Percentiles rank a stretch among this genome's conserved stretches.
These are phyloP conservation scores for Furcasterigmium sp. DNA, from an alignment of 2,329 filamentous ascomycete genomes.

Conservation along the genomic window DNA sequence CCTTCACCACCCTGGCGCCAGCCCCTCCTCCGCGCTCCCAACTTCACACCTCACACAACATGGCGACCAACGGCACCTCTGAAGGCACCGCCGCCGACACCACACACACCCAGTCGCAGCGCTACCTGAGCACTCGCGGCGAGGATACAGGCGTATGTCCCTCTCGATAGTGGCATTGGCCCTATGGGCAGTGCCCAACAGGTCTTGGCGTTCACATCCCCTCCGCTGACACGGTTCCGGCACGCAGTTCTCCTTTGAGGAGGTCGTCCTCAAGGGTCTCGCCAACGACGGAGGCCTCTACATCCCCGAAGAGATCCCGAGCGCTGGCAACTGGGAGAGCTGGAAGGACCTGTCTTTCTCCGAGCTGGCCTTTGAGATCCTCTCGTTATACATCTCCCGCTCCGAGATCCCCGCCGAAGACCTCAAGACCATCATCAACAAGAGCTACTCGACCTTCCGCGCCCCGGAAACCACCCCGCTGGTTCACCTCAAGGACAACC, in stretches of 20 bases:
- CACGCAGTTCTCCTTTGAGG: conserved; percentile 78
- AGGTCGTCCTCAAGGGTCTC: conserved; percentile 84
- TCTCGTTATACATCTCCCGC: conserved; percentile 81
- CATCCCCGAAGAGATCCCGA: conserved; percentile 77
- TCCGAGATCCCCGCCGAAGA: conserved; percentile 77
- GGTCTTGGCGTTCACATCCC: neutral
- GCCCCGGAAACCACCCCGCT: conserved; percentile 72
- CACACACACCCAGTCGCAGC: conserved; percentile 39
- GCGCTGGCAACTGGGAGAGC: conserved; percentile 56
- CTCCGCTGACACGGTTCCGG: conserved; percentile 7
- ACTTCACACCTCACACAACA: no score
- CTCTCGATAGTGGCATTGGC: conserved; percentile 2
- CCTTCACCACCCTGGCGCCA: conserved; percentile 1
- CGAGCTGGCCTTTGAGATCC: conserved; percentile 78
- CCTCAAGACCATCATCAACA: conserved; percentile 75
- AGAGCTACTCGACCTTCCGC: conserved; percentile 88
- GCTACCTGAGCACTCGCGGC: conserved; percentile 46
- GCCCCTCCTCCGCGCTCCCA: neutral
- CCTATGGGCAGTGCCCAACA: no score
- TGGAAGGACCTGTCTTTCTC: conserved; percentile 78
- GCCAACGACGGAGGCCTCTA: conserved; percentile 84
- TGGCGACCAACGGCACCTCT: conserved; percentile 35
- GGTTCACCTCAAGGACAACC: conserved; percentile 69
- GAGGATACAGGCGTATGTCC: conserved; percentile 40
- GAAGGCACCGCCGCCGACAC: conserved; percentile 23